Evolutionary conservation across 257 asterid genomes (phyloP), one percentile per base, ranked within the genome.

Genomic region (Dorcoceras hygrometricum): DNA sequence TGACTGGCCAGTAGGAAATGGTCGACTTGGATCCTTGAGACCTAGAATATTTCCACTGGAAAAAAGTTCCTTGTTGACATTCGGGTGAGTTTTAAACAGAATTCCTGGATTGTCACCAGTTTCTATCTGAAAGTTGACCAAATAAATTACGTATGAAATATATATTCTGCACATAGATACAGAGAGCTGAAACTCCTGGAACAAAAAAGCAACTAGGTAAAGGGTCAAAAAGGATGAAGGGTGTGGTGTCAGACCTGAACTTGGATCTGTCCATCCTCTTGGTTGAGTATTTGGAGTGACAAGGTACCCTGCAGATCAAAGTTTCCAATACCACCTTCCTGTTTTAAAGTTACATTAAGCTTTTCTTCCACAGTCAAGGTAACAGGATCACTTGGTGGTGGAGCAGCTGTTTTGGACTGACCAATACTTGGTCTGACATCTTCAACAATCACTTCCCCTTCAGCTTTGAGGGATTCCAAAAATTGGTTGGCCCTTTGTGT

Each of bases 401-500:
- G 76, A 75, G 93, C 87, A 78, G 85, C 83, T 73, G 86, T 65
- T 78, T 71, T 87, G 57, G 93, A 78, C 75, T 82, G 96, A 65
- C 95, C 95, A 77, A 65, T 55, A 65, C 69, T 82, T 24, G 97
- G 95, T 73, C 93, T 83, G 71, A 89, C 96, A 76, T 88, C 95
- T 81, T 86, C 96, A 12, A 83, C 91, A 78, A 91, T 86, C 67
- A 77, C 82, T 79, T 88, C 96, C 74, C 96, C 97, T 73, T 91
- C 97, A 69, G 95, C 95, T 79, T 85, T 91, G 50, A 91, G 83
- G 69, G 97, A 86, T 72, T 91, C 97, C 86, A 91, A 78, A 75
- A 91, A 86, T 70, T 91, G 97, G 79, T 86, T 88, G 61, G 96
- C 76, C 82, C 67, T 88, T 69, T 84, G 92, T 57, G 89, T 72